phyloP scores from a whole-genome alignment of 345 rosid species.

The Acer saccharum region DNA sequence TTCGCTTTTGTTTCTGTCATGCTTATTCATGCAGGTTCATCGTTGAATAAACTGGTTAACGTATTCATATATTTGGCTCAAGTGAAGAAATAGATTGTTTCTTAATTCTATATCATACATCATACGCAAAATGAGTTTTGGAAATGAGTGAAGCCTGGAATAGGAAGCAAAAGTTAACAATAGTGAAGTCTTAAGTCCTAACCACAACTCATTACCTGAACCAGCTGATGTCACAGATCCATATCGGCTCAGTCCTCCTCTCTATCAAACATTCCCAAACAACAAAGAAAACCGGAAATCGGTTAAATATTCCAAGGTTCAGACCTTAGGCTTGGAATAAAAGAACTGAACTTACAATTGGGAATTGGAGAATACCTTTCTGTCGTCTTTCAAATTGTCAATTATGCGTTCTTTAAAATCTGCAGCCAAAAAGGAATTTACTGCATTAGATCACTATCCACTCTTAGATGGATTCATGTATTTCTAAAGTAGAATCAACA shows the following conservation, averaged over 20 bases:
- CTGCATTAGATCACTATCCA: background rate
- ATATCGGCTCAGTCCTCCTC: slow-evolving; percentile 49
- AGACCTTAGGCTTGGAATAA: slow-evolving; percentile 2
- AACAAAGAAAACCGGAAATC: slow-evolving; percentile 15
- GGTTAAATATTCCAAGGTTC: slow-evolving; percentile 17
- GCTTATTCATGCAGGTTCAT: background rate
- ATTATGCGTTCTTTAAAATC: slow-evolving; percentile 59
- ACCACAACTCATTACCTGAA: slow-evolving; percentile 44
- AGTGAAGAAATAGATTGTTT: background rate
- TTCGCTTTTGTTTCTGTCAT: background rate
- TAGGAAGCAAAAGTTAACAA: background rate
- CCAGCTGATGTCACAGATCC: slow-evolving; percentile 58
- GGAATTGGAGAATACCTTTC: slow-evolving; percentile 42
- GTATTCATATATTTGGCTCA: background rate
- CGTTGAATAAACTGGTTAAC: background rate
- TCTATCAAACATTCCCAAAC: slow-evolving; percentile 31
- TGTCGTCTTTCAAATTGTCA: slow-evolving; percentile 59
- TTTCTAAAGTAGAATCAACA: background rate
- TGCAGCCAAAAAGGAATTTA: slow-evolving; percentile 28
- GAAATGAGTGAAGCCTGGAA: background rate
- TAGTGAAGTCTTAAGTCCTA: slow-evolving; percentile 11
- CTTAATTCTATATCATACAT: background rate
- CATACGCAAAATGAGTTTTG: background rate
- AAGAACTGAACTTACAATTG: background rate
- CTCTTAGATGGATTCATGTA: background rate